phyloP scores from a whole-genome alignment of 1,284 basidiomycete genomes.

The Ceratobasidium sp. region DNA sequence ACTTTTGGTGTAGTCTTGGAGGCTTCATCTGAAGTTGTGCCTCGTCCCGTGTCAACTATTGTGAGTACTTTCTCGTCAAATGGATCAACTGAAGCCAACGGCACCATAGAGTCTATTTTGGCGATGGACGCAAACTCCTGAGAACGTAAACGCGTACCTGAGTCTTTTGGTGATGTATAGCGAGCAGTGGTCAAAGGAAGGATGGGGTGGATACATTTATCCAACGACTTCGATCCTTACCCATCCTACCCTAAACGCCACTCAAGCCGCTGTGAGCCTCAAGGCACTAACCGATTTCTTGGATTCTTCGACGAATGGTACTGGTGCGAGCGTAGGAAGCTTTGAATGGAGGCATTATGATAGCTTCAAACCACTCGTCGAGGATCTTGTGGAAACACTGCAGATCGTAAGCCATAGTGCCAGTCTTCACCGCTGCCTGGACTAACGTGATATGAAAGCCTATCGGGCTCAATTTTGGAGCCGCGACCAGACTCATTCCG shows the following conservation, averaged over 20 bases:
- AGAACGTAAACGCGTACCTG: slow-evolving; percentile 1
- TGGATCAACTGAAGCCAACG: too few species aligned
- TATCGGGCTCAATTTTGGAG: too few species aligned
- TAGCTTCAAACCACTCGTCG: slow-evolving; percentile 7
- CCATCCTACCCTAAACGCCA: slow-evolving; percentile 4
- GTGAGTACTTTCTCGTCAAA: not conserved
- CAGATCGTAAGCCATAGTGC: not conserved
- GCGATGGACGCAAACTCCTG: not conserved
- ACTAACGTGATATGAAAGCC: too few species aligned
- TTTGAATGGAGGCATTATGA: not conserved
- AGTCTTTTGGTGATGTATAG: not conserved
- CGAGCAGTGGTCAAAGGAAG: slow-evolving; percentile 8
- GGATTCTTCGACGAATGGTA: not conserved
- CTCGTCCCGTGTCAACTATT: not conserved
- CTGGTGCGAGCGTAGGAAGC: not conserved
- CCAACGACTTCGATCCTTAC: slow-evolving; percentile 6
- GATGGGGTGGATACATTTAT: slow-evolving; percentile 31
- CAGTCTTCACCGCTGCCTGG: too few species aligned
- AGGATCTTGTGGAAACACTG: not conserved
- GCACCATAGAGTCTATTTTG: not conserved
- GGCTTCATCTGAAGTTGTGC: slow-evolving; percentile 12
- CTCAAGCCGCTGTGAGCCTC: not conserved
- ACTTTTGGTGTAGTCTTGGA: slow-evolving; percentile 38
- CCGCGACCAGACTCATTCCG: not conserved
- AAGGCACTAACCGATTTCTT: slow-evolving; percentile 29